phyloP scores from a whole-genome alignment of 345 rosid species.

The Cardiospermum halicacabum region DNA sequence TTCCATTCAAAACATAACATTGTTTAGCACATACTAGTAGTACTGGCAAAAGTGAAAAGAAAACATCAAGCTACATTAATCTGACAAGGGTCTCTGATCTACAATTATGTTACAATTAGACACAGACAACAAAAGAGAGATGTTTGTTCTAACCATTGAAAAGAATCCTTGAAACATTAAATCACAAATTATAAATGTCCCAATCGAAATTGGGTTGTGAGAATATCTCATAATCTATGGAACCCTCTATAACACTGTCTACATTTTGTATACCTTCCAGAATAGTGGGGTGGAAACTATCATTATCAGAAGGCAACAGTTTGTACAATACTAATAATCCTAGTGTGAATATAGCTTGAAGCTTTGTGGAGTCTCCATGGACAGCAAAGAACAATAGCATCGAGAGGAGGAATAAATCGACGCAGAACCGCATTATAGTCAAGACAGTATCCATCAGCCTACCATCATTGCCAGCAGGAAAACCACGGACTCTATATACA shows the following conservation, averaged over 20 bases:
- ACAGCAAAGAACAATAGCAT: conserved; percentile 91
- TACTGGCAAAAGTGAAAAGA: too few species aligned
- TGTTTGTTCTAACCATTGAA: not conserved
- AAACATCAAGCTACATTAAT: too few species aligned
- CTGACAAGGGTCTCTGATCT: too few species aligned
- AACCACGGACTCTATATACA: conserved; percentile 87
- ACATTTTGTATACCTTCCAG: conserved; percentile 70
- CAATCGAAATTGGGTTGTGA: conserved; percentile 91
- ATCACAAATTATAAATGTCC: conserved; percentile 57
- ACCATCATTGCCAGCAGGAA: conserved; percentile 97
- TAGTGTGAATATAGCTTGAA: conserved; percentile 94
- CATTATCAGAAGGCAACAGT: conserved; percentile 70
- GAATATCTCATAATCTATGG: conserved; percentile 83
- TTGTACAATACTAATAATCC: conserved; percentile 81
- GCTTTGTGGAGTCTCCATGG: conserved; percentile 88
- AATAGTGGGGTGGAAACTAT: conserved; percentile 59
- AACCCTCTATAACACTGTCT: conserved; percentile 73
- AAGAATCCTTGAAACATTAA: conserved; percentile 9
- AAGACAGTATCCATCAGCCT: conserved; percentile 93
- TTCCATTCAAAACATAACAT: not conserved
- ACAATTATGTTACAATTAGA: too few species aligned
- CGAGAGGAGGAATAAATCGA: conserved; percentile 75
- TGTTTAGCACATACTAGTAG: too few species aligned
- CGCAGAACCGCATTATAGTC: conserved; percentile 76
- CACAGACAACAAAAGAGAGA: not conserved